Percentiles rank a stretch among this genome's conserved stretches.
These are phyloP conservation scores for Fusarium pininemorale DNA, from an alignment of 2,329 filamentous ascomycete genomes.

Conservation along the genomic window DNA sequence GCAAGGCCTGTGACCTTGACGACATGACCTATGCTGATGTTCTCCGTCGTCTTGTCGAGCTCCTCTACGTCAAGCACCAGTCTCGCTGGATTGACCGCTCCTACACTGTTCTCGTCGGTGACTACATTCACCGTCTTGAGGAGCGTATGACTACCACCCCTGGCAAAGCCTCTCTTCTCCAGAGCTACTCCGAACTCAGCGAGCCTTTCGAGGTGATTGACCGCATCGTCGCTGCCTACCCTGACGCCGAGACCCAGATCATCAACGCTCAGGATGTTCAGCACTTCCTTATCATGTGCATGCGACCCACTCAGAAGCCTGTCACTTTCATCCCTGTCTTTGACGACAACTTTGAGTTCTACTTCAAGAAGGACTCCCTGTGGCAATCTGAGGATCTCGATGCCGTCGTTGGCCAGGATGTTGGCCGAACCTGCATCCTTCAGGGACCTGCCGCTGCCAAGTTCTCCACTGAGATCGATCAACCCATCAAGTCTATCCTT, in stretches of 20 bases:
- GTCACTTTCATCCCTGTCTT: conserved; percentile 95
- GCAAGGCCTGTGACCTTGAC: conserved; percentile 85
- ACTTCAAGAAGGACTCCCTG: conserved; percentile 99
- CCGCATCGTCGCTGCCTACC: conserved; percentile 82
- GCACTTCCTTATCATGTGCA: conserved; percentile 92
- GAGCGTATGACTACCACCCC: conserved; percentile 85
- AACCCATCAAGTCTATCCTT: conserved; percentile 94
- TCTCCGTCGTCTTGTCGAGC: conserved; percentile 83
- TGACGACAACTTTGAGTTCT: conserved; percentile 98
- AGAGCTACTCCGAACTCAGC: conserved; percentile 88
- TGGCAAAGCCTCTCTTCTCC: conserved; percentile 82
- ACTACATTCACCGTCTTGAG: conserved; percentile 96
- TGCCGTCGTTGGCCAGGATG: conserved; percentile 94
- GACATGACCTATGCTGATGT: conserved; percentile 97
- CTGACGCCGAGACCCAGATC: conserved; percentile 86
- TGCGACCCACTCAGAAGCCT: conserved; percentile 92
- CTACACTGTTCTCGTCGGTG: conserved; percentile 83
- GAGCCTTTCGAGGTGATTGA: conserved; percentile 82
- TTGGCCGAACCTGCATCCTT: conserved; percentile 93
- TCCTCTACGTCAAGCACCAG: conserved; percentile 93
- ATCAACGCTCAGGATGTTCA: conserved; percentile 99
- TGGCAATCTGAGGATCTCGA: conserved; percentile 99
- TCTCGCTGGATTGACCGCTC: conserved; percentile 91
- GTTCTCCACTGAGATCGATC: conserved; percentile 88
- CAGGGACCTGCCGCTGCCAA: conserved; percentile 93